phyloP scores from a whole-genome alignment of 108 stramenopile species.

The Fragilaria radians region DNA sequence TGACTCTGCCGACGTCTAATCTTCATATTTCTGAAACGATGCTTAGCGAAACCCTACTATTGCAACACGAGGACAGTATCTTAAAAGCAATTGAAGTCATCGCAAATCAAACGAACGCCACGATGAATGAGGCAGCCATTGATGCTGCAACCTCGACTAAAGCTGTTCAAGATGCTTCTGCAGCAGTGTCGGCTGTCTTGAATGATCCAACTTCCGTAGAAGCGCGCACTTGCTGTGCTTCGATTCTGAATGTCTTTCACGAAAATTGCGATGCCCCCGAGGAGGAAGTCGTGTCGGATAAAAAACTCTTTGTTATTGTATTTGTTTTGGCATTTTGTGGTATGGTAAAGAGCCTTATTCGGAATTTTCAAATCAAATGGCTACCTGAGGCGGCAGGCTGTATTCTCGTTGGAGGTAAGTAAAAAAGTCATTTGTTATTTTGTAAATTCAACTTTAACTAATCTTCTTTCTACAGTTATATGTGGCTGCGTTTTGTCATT shows the following conservation, averaged over 20 bases:
- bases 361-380: slow-evolving; percentile 74
- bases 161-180: slow-evolving; percentile 48
- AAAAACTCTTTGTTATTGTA: slow-evolving; percentile 66
- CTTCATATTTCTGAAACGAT: slow-evolving; percentile 52
- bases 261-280: slow-evolving; percentile 78
- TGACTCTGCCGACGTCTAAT: slow-evolving; percentile 48
- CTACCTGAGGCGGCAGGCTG: slow-evolving; percentile 83
- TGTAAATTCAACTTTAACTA: slow-evolving; percentile 4
- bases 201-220: slow-evolving; percentile 69
- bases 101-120: slow-evolving; percentile 11
- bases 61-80: slow-evolving; percentile 37
- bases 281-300: slow-evolving; percentile 71
- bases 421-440: neutral
- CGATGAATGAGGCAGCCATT: slow-evolving; percentile 25
- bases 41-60: slow-evolving; percentile 50
- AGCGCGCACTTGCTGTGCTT: slow-evolving; percentile 79
- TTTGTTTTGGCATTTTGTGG: slow-evolving; percentile 81
- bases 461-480: slow-evolving; percentile 27
- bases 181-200: slow-evolving; percentile 48
- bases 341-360: slow-evolving; percentile 81
- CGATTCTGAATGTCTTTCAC: slow-evolving; percentile 79
- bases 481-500: slow-evolving; percentile 57
- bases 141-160: slow-evolving; percentile 48
- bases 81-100: slow-evolving; percentile 4
- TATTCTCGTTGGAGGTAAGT: slow-evolving; percentile 71